Percentiles rank a stretch among this genome's conserved stretches.
Evolutionary conservation across 345 rosid genomes (phyloP).

Genomic region (Bruguiera gymnorhiza): DNA sequence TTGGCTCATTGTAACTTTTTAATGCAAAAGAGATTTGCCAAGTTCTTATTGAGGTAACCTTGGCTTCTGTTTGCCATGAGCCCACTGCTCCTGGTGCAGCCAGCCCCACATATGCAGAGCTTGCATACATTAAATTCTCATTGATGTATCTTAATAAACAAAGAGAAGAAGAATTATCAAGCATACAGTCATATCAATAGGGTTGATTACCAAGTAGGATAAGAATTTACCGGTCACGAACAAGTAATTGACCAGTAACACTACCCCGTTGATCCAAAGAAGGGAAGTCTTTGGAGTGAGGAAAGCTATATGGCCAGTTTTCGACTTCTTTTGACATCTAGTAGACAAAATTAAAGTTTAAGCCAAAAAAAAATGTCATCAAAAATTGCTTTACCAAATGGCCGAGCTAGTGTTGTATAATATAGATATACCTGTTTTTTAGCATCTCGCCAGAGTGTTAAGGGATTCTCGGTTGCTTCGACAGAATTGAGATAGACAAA

Average conservation of each 20-base stretch:
- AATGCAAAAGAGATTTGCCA: too few species aligned
- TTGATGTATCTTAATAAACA: conserved; percentile 31
- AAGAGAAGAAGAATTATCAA: not conserved
- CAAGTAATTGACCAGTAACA: conserved; percentile 56
- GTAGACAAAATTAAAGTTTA: not conserved
- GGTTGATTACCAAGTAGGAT: too few species aligned
- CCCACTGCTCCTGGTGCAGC: conserved; percentile 75
- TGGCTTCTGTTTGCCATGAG: conserved; percentile 80
- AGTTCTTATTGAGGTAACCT: conserved; percentile 36
- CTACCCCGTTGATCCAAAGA: conserved; percentile 48
- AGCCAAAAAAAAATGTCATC: not conserved
- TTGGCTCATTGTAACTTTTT: not conserved
- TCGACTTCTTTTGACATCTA: conserved; percentile 57
- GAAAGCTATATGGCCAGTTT: conserved; percentile 71
- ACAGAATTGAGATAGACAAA: conserved; percentile 66
- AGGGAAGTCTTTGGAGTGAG: conserved; percentile 51
- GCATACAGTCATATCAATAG: not conserved
- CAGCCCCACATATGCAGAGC: conserved; percentile 66
- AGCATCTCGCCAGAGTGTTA: conserved; percentile 71
- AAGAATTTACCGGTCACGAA: conserved; percentile 48
- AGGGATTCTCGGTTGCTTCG: conserved; percentile 11
- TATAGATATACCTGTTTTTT: conserved; percentile 51
- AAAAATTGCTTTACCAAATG: not conserved
- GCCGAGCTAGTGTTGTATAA: not conserved
- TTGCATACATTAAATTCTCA: conserved; percentile 26